Evolutionary conservation across 495 filamentous ascomycete genomes (phyloP), one percentile per base, ranked within the genome.

Genomic region (Penicillium roqueforti): DNA sequence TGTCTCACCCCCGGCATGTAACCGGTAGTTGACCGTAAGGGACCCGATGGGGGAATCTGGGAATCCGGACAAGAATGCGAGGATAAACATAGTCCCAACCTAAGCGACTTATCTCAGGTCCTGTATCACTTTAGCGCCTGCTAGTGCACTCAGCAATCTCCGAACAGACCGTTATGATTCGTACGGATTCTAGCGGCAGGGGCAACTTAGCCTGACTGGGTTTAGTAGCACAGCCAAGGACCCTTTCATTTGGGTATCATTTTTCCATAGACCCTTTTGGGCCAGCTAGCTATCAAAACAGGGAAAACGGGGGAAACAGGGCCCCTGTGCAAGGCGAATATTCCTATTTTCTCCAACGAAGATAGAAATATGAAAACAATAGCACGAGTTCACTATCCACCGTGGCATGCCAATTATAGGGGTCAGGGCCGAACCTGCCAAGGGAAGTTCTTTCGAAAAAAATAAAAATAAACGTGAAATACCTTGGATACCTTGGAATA

Each of bases 1-100:
- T 47, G 44, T 47, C 44, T 47, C 44, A 47, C 44, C 53, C 49
- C 46, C 36, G 41, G 60, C 51, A 63, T 66, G 63, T 46, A 42
- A 46, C 41, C 39, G 36, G 45, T 22, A 34, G 43, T 18, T 62
- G 59, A 57, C 62, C 47, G 59, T 54, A 62, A 62, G 62, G 62
- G 42, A 9, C 40, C 11, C 14, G 19, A 34, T 34, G 6, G 41
- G 56, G 11, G 20, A 16, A 41, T 14, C 11, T 7, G 54, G 45
- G 62, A 59, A 66, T 63, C 41, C 34, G 43, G 32, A 19, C 18
- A 42, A 58, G 63, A 66, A 66, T 66, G 63, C 40, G 28, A 50
- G 31, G 50, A 32, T 45, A 48, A 51, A 55, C 39, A 52, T 34
- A 22, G n/a, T n/a, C n/a, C 19, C 3, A 44, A n/a, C 10, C 14